Percentiles rank a stretch among this genome's conserved stretches.
phyloP scores from a whole-genome alignment of 257 asterid genomes.

The Buddleja alternifolia region DNA sequence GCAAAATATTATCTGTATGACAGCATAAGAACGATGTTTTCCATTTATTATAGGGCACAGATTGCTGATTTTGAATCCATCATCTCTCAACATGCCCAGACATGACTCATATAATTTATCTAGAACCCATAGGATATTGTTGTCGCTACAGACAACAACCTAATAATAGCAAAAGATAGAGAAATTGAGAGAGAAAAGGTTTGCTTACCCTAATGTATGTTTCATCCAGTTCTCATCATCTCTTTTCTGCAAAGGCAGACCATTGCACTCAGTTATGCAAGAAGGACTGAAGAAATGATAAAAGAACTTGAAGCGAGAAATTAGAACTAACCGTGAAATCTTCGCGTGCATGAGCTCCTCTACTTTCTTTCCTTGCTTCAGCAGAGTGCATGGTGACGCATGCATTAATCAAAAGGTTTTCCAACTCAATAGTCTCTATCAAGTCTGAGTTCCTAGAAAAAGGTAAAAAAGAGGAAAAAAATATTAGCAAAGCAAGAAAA shows the following conservation, averaged over 20 bases:
- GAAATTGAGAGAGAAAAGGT: slow-evolving; percentile 14
- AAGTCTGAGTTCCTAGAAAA: slow-evolving; percentile 86
- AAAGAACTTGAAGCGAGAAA: background rate
- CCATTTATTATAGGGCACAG: background rate
- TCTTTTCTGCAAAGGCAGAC: slow-evolving; percentile 67
- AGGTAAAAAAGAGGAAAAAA: background rate
- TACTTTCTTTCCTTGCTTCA: slow-evolving; percentile 97
- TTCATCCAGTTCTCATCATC: slow-evolving; percentile 95
- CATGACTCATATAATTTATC: background rate
- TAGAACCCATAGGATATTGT: background rate
- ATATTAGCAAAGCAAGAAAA: slow-evolving; percentile 4
- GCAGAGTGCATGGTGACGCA: slow-evolving; percentile 99
- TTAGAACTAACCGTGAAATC: slow-evolving; percentile 77
- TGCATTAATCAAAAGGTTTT: slow-evolving; percentile 93
- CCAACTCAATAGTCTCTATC: slow-evolving; percentile 92
- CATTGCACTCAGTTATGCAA: slow-evolving; percentile 24
- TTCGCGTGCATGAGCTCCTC: slow-evolving; percentile 99
- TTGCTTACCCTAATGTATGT: slow-evolving; percentile 87
- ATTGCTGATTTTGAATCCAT: background rate
- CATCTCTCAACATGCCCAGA: background rate
- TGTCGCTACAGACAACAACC: slow-evolving; percentile 6
- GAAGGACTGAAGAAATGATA: background rate
- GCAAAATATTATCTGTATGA: background rate
- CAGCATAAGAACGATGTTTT: background rate
- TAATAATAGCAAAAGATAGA: background rate